phyloP scores from a whole-genome alignment of 805 yeast species.

The Tetrapisispora arboricola region DNA sequence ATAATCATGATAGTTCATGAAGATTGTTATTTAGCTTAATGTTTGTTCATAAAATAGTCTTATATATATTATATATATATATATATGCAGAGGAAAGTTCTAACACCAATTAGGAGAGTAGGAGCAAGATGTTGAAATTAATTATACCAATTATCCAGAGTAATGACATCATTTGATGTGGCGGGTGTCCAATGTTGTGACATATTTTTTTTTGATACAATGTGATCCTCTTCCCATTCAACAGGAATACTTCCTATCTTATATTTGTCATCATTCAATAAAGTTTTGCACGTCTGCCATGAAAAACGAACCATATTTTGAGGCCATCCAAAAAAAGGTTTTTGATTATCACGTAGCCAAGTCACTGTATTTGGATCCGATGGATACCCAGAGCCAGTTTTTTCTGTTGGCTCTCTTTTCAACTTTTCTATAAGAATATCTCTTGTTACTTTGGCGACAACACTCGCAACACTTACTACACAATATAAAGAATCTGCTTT shows the following conservation, averaged over 20 bases:
- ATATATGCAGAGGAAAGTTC: not conserved
- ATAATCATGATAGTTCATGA: too few relatives aligned
- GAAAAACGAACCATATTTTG: constrained; percentile 65
- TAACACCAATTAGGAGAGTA: too few relatives aligned
- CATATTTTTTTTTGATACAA: constrained; percentile 22
- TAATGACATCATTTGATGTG: constrained; percentile 9
- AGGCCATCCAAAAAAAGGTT: constrained; percentile 81
- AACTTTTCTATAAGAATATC: constrained; percentile 40
- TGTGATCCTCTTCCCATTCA: constrained; percentile 45
- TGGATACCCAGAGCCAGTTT: constrained; percentile 90
- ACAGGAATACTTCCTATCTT: constrained; percentile 38
- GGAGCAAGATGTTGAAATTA: too few relatives aligned
- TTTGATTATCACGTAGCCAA: constrained; percentile 60
- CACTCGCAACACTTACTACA: constrained; percentile 87
- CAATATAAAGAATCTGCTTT: constrained; percentile 93
- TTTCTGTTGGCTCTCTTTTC: constrained; percentile 17
- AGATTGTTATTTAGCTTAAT: too few relatives aligned
- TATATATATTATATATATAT: too few relatives aligned
- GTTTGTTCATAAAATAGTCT: too few relatives aligned
- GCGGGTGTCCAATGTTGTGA: constrained; percentile 17
- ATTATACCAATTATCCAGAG: constrained; percentile 21
- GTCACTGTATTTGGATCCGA: constrained; percentile 77
- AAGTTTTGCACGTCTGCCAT: constrained; percentile 87
- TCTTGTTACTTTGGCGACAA: constrained; percentile 93
- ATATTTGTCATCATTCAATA: constrained; percentile 38